phyloP scores from a whole-genome alignment of 1,284 basidiomycete species.

The Ceratorhiza oryzae-sativae region DNA sequence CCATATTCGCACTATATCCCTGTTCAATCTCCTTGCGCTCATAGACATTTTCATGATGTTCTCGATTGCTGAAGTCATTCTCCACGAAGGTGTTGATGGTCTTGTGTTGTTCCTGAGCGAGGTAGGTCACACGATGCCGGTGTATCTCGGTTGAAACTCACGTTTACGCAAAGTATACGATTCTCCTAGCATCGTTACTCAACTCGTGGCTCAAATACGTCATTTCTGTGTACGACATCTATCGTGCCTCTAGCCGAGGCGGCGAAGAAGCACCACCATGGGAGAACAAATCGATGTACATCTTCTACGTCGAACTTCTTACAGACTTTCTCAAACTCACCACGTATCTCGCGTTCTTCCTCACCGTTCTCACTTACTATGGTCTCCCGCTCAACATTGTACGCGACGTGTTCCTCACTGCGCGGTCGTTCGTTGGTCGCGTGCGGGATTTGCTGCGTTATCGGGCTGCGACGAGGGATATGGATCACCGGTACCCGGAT shows the following conservation, averaged over 20 bases:
- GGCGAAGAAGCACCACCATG: conserved; percentile 89
- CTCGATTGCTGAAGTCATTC: conserved; percentile 78
- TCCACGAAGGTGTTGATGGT: conserved; percentile 81
- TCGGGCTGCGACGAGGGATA: conserved; percentile 92
- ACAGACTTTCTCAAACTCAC: conserved; percentile 94
- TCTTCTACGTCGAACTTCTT: conserved; percentile 93
- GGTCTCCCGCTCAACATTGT: conserved; percentile 97
- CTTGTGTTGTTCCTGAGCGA: conserved; percentile 96
- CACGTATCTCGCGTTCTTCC: conserved; percentile 93
- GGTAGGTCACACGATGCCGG: conserved; percentile 56
- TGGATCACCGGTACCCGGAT: conserved; percentile 95
- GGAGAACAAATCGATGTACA: conserved; percentile 98
- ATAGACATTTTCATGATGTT: conserved; percentile 77
- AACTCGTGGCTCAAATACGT: conserved; percentile 85
- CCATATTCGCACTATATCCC: conserved; percentile 79
- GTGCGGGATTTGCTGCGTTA: conserved; percentile 90
- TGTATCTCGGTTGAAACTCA: background rate
- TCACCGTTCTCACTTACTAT: conserved; percentile 90
- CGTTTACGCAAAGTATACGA: conserved; percentile 73
- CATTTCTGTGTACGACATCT: conserved; percentile 83
- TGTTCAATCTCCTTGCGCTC: conserved; percentile 74
- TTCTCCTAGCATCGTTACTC: conserved; percentile 81
- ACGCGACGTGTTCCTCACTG: conserved; percentile 95
- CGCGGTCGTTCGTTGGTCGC: conserved; percentile 87
- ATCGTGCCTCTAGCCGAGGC: conserved; percentile 75